phyloP scores from a whole-genome alignment of 768 basidiomycete genomes.

The Gloeopeniophorella convolvens region DNA sequence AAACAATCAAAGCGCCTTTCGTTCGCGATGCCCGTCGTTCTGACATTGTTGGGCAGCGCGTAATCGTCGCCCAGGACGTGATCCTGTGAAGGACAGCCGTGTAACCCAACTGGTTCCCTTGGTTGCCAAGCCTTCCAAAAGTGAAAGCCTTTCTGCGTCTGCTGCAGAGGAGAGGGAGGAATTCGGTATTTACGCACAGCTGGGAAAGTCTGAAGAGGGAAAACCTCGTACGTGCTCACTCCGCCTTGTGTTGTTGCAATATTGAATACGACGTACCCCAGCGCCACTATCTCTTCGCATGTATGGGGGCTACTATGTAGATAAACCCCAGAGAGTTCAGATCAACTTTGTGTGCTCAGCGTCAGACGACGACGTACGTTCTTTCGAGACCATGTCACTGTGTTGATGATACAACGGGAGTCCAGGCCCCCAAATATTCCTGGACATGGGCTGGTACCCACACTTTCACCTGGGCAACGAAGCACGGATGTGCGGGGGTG shows the following conservation, averaged over 20 bases:
- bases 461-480: slow-evolving; percentile 25
- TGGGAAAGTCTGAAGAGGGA: not conserved
- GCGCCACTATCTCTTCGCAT: slow-evolving; percentile 24
- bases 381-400: not conserved
- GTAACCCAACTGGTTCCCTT: slow-evolving; percentile 5
- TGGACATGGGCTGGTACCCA: slow-evolving; percentile 27
- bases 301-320: slow-evolving; percentile 27
- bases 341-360: slow-evolving; percentile 27
- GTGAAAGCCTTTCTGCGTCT: not conserved
- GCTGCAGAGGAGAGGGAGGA: slow-evolving; percentile 2
- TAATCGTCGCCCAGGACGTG: slow-evolving; percentile 1
- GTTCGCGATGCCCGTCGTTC: not conserved
- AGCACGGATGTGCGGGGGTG: slow-evolving; percentile 24
- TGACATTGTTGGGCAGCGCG: slow-evolving; percentile 3
- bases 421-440: slow-evolving; percentile 10
- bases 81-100: slow-evolving; percentile 1
- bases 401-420: not conserved
- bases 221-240: not conserved
- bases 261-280: slow-evolving; percentile 4
- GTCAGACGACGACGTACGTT: slow-evolving; percentile 25
- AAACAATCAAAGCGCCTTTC: not conserved
- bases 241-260: not conserved
- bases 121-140: not conserved
- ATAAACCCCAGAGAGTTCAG: slow-evolving; percentile 23
- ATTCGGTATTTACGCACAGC: slow-evolving; percentile 8